These are phyloP conservation scores for Gremmenia infestans DNA, from an alignment of 2,329 filamentous ascomycete species.

Conservation along the genomic window DNA sequence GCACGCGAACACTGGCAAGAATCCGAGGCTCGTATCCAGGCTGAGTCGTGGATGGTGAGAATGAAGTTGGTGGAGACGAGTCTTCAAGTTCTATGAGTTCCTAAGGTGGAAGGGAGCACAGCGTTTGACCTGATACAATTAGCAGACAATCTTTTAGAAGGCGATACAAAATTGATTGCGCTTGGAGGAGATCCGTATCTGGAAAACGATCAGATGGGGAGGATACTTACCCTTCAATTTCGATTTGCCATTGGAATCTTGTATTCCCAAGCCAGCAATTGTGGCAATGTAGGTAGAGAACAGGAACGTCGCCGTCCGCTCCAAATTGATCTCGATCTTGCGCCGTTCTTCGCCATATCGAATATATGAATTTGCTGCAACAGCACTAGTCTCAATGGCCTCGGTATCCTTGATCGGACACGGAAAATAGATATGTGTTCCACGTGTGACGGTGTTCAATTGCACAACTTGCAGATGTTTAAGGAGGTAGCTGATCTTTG, in stretches of 20 bases:
- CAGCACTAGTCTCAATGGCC: constrained; percentile 43
- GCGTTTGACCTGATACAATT: constrained; percentile 31
- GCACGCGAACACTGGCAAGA: constrained; percentile 61
- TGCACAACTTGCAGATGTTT: constrained; percentile 19
- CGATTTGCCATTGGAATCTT: constrained; percentile 41
- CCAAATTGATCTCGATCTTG: constrained; percentile 47
- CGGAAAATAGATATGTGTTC: constrained; percentile 37
- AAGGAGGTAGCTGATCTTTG: constrained; percentile 16
- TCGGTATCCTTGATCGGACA: constrained; percentile 46
- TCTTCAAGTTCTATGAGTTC: constrained; percentile 46
- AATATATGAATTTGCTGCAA: constrained; percentile 54
- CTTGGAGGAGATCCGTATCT: constrained; percentile 65
- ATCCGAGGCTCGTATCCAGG: constrained; percentile 17
- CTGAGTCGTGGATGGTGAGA: constrained; percentile 26
- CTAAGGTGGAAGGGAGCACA: constrained; percentile 40
- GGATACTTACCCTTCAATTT: constrained; percentile 36
- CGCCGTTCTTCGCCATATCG: constrained; percentile 40
- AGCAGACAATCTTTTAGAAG: constrained; percentile 47
- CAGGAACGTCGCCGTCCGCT: constrained; percentile 49
- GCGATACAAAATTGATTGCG: constrained; percentile 67
- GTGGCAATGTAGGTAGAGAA: constrained; percentile 55
- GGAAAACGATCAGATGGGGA: not conserved
- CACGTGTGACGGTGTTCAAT: constrained; percentile 24
- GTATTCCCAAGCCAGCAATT: constrained; percentile 47
- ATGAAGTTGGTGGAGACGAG: constrained; percentile 37